A percentile compares a stretch with the other conserved stretches of the same genome.
These are phyloP conservation scores for Trichoderma erinaceum DNA, from an alignment of 495 filamentous ascomycete species.

Conservation along the genomic window DNA sequence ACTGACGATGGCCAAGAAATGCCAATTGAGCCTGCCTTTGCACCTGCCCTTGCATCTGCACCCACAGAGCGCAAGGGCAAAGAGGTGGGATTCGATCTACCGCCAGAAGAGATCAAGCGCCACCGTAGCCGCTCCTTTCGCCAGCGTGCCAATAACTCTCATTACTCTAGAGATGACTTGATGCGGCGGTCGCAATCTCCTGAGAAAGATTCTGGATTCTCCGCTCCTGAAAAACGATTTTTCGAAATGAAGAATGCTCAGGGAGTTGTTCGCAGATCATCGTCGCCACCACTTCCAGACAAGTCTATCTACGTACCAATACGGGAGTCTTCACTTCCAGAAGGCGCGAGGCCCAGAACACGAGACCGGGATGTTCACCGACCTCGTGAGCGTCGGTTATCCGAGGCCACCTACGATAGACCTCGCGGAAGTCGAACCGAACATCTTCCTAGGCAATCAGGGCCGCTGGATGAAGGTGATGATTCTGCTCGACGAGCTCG, in stretches of 20 bases:
- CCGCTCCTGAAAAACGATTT: slow-evolving; percentile 24
- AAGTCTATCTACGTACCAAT: not conserved
- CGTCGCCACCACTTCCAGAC: slow-evolving; percentile 2
- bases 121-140: slow-evolving; percentile 6
- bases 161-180: not conserved
- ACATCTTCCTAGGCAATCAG: slow-evolving; percentile 1
- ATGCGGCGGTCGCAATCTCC: slow-evolving; percentile 9
- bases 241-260: slow-evolving; percentile 25
- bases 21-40: not conserved
- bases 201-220: slow-evolving; percentile 21
- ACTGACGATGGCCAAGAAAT: not conserved
- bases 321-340: slow-evolving; percentile 17
- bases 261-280: slow-evolving; percentile 16
- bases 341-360: slow-evolving; percentile 16
- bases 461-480: slow-evolving; percentile 1
- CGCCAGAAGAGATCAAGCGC: not conserved
- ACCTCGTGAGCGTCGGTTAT: not conserved
- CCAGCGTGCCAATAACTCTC: not conserved
- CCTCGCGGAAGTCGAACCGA: not conserved
- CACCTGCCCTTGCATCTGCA: not conserved
- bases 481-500: slow-evolving; percentile 10
- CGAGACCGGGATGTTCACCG: not conserved
- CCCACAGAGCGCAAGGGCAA: slow-evolving; percentile 10
- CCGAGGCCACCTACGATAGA: slow-evolving; percentile 3
- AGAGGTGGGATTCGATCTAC: slow-evolving; percentile 6